Conservation (phyloP, 805 yeast species). For the Lipomyces orientalis region DNA sequence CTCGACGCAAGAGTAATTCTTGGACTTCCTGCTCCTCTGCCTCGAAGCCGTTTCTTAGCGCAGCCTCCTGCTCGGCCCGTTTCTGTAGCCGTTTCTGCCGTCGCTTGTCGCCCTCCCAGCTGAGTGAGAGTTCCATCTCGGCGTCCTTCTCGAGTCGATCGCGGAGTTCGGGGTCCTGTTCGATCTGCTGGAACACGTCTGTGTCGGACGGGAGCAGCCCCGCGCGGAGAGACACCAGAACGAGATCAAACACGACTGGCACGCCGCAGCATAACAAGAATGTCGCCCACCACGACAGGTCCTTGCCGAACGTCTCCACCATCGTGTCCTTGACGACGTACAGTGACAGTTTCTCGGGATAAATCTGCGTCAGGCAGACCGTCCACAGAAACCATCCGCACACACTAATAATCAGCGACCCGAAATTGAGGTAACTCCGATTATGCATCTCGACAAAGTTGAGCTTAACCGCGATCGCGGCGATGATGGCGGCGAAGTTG, state of each 20-base stretch:
- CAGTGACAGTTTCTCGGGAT: constrained; percentile 56
- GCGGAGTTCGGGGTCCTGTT: constrained; percentile 69
- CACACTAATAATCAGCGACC: constrained; percentile 70
- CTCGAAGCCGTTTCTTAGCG: not conserved
- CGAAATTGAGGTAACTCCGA: constrained; percentile 69
- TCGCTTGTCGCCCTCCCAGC: constrained; percentile 63
- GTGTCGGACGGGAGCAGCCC: constrained; percentile 72
- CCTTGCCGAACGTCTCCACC: constrained; percentile 73
- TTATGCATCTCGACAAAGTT: constrained; percentile 79
- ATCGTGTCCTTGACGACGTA: constrained; percentile 74
- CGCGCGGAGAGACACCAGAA: constrained; percentile 61
- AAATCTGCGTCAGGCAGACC: constrained; percentile 72
- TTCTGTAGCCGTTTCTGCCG: constrained; percentile 23
- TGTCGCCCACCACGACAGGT: constrained; percentile 86
- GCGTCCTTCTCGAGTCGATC: constrained; percentile 75
- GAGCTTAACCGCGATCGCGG: constrained; percentile 76
- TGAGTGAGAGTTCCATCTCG: constrained; percentile 71
- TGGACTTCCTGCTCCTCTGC: constrained; percentile 8
- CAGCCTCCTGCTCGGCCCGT: constrained; percentile 23
- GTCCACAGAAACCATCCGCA: constrained; percentile 90
- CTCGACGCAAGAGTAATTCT: constrained; percentile 15
- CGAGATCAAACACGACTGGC: constrained; percentile 69
- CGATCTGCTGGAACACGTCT: constrained; percentile 78
- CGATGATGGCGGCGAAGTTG: constrained; percentile 71
- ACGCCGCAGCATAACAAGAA: constrained; percentile 61